Evolutionary conservation across 768 basidiomycete species (phyloP), one percentile per base, ranked within the genome.

Genomic region (Tricholoma flavovirens): DNA sequence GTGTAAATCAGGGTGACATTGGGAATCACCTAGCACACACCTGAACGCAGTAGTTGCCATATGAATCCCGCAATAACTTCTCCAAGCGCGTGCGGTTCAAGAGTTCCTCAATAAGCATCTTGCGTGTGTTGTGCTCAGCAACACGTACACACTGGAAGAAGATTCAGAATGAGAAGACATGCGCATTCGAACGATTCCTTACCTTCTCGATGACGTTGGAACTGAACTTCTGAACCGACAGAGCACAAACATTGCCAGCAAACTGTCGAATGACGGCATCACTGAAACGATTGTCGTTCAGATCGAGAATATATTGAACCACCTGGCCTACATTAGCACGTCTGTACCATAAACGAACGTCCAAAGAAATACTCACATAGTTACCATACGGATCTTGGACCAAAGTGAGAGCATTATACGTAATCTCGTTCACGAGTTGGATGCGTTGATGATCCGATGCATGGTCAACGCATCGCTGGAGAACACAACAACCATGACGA

Each of bases 191-290:
- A 35, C 43, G 24, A 42, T 45, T 17, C 58, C 72, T 9, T 36
- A 88, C 90, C 81, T 97, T 97, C 75, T 97, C 95, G 59, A 97
- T 95, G 58, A 99, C 97, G 70, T 99, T 99, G 59, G 96, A 98
- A 60, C 93, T 96, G 75, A 99, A 99, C 75, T 99, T 99, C 71
- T 99, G 97, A 14, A 98, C 96, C 5, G 95, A 98, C 53, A 99
- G 76, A 5, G 93, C 93, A 70, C 95, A 98, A 57, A 98, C 92
- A 66, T 99, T 98, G 64, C 97, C 97, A 53, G 91, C 77, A 73
- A 98, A 99, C 68, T 98, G 97, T 60, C 96, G 87, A 64, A 98
- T 98, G 63, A 99, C 91, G 49, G 80, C 96, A 73, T 98, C 96
- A 62, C 93, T 96, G 80, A 98, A 99, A 43, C 97, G 84, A 71